Evolutionary conservation across 352 stramenopile genomes (phyloP).

Genomic region (Aphanomyces astaci): DNA sequence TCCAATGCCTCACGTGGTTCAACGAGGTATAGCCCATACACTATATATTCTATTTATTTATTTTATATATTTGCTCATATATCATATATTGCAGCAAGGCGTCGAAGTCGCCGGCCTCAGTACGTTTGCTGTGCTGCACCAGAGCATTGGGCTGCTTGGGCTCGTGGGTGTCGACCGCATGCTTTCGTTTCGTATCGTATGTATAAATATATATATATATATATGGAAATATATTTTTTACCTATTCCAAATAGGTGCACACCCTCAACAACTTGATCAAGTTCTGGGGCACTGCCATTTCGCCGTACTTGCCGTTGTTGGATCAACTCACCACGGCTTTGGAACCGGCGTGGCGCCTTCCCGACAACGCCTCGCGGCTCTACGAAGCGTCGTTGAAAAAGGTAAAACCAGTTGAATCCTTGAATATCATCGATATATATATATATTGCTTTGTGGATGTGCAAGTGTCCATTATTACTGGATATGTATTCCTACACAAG

Average conservation of each 20-base stretch:
- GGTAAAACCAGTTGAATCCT: too few relatives aligned
- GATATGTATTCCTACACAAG: too few relatives aligned
- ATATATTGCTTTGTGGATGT: too few relatives aligned
- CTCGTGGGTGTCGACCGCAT: constrained; percentile 89
- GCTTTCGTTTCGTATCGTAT: constrained; percentile 83
- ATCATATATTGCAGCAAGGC: too few relatives aligned
- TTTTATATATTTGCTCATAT: too few relatives aligned
- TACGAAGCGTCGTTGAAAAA: constrained; percentile 89
- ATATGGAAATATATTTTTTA: constrained; percentile 2
- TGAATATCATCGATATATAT: too few relatives aligned
- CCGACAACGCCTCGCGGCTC: constrained; percentile 71
- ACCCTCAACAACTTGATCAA: constrained; percentile 92
- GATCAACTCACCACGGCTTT: constrained; percentile 81
- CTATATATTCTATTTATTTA: too few relatives aligned
- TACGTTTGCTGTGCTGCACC: constrained; percentile 83
- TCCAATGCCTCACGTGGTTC: constrained; percentile 91
- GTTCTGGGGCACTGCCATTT: constrained; percentile 85
- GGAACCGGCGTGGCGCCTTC: constrained; percentile 84
- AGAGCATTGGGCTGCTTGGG: constrained; percentile 86
- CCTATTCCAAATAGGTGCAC: constrained; percentile 43
- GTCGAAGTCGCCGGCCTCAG: constrained; percentile 85
- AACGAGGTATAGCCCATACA: too few relatives aligned
- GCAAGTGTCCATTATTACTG: too few relatives aligned
- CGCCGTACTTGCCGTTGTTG: constrained; percentile 83
- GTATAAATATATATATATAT: constrained; percentile 18